Evolutionary conservation across 2,329 filamentous ascomycete species (phyloP).

Genomic region (Venturia oleaginea): DNA sequence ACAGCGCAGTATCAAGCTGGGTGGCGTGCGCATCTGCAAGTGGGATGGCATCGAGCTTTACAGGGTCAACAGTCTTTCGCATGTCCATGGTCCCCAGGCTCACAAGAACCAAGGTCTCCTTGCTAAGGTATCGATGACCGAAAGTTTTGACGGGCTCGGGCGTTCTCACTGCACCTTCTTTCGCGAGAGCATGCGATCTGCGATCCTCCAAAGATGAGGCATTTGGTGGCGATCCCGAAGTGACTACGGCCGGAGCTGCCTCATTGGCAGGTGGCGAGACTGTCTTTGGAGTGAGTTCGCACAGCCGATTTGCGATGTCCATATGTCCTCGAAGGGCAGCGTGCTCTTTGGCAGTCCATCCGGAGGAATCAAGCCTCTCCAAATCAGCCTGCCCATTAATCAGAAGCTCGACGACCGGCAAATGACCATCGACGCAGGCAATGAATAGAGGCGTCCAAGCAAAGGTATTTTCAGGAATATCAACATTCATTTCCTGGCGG

Average conservation of each 20-base stretch:
- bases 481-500: slow-evolving; percentile 64
- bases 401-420: slow-evolving; percentile 65
- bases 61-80: slow-evolving; percentile 68
- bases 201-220: slow-evolving; percentile 48
- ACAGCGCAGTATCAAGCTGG: slow-evolving; percentile 87
- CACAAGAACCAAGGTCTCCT: slow-evolving; percentile 82
- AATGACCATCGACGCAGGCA: slow-evolving; percentile 79
- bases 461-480: slow-evolving; percentile 74
- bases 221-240: slow-evolving; percentile 38
- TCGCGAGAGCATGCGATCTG: slow-evolving; percentile 29
- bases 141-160: slow-evolving; percentile 87
- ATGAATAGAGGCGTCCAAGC: slow-evolving; percentile 95
- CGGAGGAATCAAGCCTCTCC: slow-evolving; percentile 69
- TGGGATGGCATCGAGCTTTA: slow-evolving; percentile 81
- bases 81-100: slow-evolving; percentile 93
- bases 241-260: slow-evolving; percentile 22
- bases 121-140: slow-evolving; percentile 85
- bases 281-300: slow-evolving; percentile 41
- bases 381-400: slow-evolving; percentile 70
- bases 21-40: slow-evolving; percentile 82
- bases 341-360: slow-evolving; percentile 92
- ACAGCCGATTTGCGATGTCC: slow-evolving; percentile 63
- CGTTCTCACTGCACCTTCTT: slow-evolving; percentile 37
- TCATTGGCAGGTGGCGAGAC: slow-evolving; percentile 17
- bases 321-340: slow-evolving; percentile 85